A percentile compares a stretch with the other conserved stretches of the same genome.
Evolutionary conservation across 2,329 filamentous ascomycete species (phyloP).

Genomic region (Arthrobotrys pseudoclavata): DNA sequence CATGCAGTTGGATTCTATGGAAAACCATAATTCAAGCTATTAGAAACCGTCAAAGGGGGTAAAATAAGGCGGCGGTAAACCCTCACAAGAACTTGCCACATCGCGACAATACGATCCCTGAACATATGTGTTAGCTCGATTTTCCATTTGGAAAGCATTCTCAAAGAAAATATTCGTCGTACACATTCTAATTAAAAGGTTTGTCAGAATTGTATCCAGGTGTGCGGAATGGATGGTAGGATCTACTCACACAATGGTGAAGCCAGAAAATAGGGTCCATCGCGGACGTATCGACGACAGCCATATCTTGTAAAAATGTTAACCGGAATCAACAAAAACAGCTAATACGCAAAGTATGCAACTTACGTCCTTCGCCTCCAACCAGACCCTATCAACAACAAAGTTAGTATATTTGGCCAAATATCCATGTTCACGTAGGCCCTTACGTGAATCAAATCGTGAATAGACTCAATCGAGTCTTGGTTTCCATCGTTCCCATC

Average conservation of each 20-base stretch:
- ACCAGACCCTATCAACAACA: constrained; percentile 35
- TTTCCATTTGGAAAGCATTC: neutral
- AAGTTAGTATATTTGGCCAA: constrained; percentile 1
- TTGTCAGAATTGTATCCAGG: neutral
- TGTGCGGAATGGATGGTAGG: neutral
- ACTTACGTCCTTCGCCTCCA: constrained; percentile 52
- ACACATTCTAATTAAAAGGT: constrained; percentile 49
- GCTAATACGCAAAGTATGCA: neutral
- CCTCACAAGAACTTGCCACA: constrained; percentile 57
- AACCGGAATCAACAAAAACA: neutral
- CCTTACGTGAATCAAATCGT: constrained; percentile 53
- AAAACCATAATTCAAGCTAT: neutral
- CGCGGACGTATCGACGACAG: constrained; percentile 38
- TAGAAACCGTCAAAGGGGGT: neutral
- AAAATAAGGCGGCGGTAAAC: neutral
- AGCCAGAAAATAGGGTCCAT: constrained; percentile 49
- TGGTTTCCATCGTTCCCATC: constrained; percentile 49
- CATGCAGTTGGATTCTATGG: constrained; percentile 39
- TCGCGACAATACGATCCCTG: constrained; percentile 47
- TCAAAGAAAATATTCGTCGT: constrained; percentile 1
- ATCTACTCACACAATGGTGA: constrained; percentile 46
- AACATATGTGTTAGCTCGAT: neutral
- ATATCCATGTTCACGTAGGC: neutral
- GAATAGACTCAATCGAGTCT: constrained; percentile 53
- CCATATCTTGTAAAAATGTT: constrained; percentile 48